Percentiles rank a stretch among this genome's conserved stretches.
Conservation (phyloP, 2,329 filamentous ascomycete genomes). For the Pseudogymnoascus sp. region DNA sequence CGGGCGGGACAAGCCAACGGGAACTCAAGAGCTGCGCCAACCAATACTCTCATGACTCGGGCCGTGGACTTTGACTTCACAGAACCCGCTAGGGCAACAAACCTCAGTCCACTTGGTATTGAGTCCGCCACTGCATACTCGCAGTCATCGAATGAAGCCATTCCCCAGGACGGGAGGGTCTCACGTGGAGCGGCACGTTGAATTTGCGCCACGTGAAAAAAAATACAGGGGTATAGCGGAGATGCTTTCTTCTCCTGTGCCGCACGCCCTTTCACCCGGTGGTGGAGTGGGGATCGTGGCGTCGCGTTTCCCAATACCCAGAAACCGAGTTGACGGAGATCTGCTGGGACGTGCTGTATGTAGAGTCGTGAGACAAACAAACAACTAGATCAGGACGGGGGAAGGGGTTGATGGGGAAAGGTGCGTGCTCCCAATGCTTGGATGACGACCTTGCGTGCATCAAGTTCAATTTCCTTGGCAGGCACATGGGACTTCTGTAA, state of each 20-base stretch:
- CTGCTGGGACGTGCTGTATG: not conserved
- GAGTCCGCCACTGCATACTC: not conserved
- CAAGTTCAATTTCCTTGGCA: not conserved
- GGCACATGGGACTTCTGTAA: not conserved
- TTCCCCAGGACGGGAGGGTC: not conserved
- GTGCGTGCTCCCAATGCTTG: not conserved
- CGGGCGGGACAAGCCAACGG: conserved; percentile 2
- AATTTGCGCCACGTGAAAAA: not conserved
- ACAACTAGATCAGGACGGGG: not conserved
- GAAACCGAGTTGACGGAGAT: not conserved
- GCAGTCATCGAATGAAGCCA: not conserved
- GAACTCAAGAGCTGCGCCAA: not conserved
- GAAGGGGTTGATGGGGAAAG: not conserved
- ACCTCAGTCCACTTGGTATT: not conserved
- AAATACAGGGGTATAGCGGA: not conserved
- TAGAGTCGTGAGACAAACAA: not conserved
- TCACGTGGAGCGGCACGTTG: not conserved
- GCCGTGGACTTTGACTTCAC: not conserved
- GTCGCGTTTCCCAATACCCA: not conserved
- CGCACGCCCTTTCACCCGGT: not conserved
- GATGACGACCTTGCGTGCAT: not conserved
- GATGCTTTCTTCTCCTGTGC: not conserved
- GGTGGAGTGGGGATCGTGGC: not conserved
- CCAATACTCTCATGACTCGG: conserved; percentile 1
- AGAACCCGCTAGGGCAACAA: not conserved